Base-by-base conservation (phyloP, 495 filamentous ascomycete species). In the Hapsidospora chrysogenum region DNA sequence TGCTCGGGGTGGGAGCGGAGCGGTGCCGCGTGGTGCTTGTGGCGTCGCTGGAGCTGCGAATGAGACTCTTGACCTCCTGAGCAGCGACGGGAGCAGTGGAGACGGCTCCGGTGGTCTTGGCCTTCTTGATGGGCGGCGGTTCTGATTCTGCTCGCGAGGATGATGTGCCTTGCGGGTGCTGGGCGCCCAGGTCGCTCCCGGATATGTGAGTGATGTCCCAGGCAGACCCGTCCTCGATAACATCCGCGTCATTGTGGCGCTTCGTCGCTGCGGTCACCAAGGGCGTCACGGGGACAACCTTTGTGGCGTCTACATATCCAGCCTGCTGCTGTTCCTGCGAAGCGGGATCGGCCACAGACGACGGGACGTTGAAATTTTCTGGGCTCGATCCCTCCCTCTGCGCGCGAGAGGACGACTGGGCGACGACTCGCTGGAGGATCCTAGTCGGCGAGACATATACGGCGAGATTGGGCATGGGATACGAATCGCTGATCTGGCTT, bases 11-110 rank as follows among this genome's bases (percentile, higher is more conserved):
- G 32, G 36, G 11, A 4, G 37, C 20, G 18, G 25, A 1, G 10
- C n/a, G n/a, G n/a, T n/a, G 28, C 30, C 8, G 35, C 11, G 19
- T 25, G 27, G 32, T 1, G 36, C 5, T 18, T 27, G 40, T 11
- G 15, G 56, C 46, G 33, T 66, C 61, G 33, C 60, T 63, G 1
- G 50, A 26, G 51, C 48, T 54, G 40, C 50, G 31, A 30, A 23
- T 9, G 30, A 50, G 23, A 20, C 36, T 28, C 15, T 47, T 28
- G 20, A 42, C 36, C 13, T 31, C 32, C 15, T 35, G 16, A 48
- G 41, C 0, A 30, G 20, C 2, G 15, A 36, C 6, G 37, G 42
- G 18, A 33, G 39, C 18, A n/a, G n/a, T n/a, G n/a, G n/a, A n/a
- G n/a, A n/a, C n/a, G n/a, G n/a, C n/a, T n/a, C n/a, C n/a, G n/a